Evolutionary conservation across 768 basidiomycete genomes (phyloP), one percentile per base, ranked within the genome.

Genomic region (Leccinum arenicola): DNA sequence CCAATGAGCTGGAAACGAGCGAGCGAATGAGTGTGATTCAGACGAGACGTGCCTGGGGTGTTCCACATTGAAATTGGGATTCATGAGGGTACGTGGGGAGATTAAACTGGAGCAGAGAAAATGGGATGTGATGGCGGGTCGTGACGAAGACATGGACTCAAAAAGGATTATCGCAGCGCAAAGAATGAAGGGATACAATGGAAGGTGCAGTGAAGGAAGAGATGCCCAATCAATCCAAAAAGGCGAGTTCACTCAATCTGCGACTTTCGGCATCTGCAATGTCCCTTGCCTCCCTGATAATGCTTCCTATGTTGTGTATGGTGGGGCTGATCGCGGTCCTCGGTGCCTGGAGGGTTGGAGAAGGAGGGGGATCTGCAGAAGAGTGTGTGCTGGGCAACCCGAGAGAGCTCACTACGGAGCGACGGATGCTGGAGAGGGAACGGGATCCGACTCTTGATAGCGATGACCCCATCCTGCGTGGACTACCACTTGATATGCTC

Each of bases 191-290:
- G 19, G 40, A 6, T 36, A 23, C 19, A 48, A 57, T 12, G 36
- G 33, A 47, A 45, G 19, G 19, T 11, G 43, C 10, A 36, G 21
- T 1, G n/a, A 31, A n/a, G 7, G 11, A 43, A 52, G 31, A 25
- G 48, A 61, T 48, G 56, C 45, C 21, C 54, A 31, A 59, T 73
- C 70, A 73, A 61, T 74, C 63, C 67, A 88, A 72, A 68, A 90
- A 91, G 55, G 88, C 88, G 66, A 88, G 68, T 75, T 91, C 89
- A 48, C 85, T 84, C 77, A 89, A 74, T 70, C 87, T 75, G 71
- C 88, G 75, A 61, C 78, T 80, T 76, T 91, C 89, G 11, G 83
- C 85, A 61, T 91, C 87, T 68, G 82, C 75, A 43, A 91, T 89
- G 43, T 70, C 73, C 51, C 66, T 77, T 55, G 82, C 74, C 73